These are phyloP conservation scores for Gossypium herbaceum DNA, from an alignment of 345 rosid species.

Conservation along the genomic window DNA sequence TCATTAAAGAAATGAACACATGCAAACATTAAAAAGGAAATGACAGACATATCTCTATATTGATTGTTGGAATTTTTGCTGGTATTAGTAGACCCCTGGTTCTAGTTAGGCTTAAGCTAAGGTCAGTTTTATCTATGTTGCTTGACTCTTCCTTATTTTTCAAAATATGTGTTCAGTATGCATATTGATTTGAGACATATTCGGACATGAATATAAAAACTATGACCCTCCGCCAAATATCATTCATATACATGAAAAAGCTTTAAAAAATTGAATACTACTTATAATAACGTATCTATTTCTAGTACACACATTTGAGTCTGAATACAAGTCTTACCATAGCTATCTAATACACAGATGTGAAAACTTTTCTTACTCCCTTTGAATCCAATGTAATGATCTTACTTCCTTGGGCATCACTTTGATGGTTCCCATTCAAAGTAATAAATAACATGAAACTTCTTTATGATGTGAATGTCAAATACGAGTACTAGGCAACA, in stretches of 20 bases:
- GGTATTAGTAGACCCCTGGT: too few species aligned
- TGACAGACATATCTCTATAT: too few species aligned
- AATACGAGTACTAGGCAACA: background rate
- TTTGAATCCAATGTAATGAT: background rate
- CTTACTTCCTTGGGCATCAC: background rate
- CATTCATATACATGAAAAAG: background rate
- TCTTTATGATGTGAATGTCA: background rate
- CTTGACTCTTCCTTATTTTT: too few species aligned
- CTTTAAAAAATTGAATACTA: background rate
- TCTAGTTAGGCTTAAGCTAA: too few species aligned
- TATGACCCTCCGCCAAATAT: background rate
- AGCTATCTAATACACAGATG: background rate
- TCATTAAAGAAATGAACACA: too few species aligned
- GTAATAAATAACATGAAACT: background rate
- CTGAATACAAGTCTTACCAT: background rate
- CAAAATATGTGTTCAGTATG: too few species aligned
- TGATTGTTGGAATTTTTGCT: too few species aligned
- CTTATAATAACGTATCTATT: background rate
- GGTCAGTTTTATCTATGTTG: too few species aligned
- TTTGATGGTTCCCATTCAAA: background rate
- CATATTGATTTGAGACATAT: background rate
- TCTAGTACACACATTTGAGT: background rate
- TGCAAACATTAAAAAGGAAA: too few species aligned
- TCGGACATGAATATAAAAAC: background rate
- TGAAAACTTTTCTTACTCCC: background rate